phyloP scores from a whole-genome alignment of 2,329 filamentous ascomycete genomes.

The Phyllosticta citrichinensis region DNA sequence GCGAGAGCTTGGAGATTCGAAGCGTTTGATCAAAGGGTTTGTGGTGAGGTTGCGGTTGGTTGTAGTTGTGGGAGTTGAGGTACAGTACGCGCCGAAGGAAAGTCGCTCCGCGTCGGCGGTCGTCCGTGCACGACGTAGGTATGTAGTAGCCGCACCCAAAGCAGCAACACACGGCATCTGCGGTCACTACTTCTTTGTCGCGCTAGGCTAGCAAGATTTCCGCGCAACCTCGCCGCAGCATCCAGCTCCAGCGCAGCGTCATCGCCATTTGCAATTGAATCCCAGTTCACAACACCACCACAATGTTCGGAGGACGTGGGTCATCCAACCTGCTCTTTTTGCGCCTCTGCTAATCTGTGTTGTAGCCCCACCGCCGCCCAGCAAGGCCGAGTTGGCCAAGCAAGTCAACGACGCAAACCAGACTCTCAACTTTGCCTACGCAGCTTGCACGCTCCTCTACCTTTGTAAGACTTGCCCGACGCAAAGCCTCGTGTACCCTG shows the following conservation, averaged over 20 bases:
- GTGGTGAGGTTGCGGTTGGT: not conserved
- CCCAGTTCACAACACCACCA: conserved; percentile 14
- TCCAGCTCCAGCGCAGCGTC: conserved; percentile 9
- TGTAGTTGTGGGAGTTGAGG: not conserved
- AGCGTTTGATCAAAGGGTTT: not conserved
- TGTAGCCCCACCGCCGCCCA: conserved; percentile 59
- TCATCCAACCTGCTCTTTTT: conserved; percentile 10
- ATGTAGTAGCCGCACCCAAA: not conserved
- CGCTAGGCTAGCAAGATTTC: conserved; percentile 3
- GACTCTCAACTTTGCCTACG: conserved; percentile 57
- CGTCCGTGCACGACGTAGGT: not conserved
- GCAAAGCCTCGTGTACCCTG: not conserved
- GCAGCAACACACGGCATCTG: not conserved
- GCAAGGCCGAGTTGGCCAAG: conserved; percentile 57
- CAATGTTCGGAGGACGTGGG: conserved; percentile 56
- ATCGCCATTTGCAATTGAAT: not conserved
- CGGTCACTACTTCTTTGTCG: not conserved
- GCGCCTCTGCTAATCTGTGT: not conserved
- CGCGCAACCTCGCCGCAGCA: conserved; percentile 7
- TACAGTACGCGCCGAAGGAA: not conserved
- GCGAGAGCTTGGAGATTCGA: not conserved
- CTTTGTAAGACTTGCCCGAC: conserved; percentile 51
- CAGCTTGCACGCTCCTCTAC: conserved; percentile 60
- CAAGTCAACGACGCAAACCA: conserved; percentile 58
- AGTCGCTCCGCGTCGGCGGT: not conserved